A percentile compares a stretch with the other conserved stretches of the same genome.
These are phyloP conservation scores for Hypsizygus ulmarius DNA, from an alignment of 1,284 basidiomycete genomes.

Conservation along the genomic window DNA sequence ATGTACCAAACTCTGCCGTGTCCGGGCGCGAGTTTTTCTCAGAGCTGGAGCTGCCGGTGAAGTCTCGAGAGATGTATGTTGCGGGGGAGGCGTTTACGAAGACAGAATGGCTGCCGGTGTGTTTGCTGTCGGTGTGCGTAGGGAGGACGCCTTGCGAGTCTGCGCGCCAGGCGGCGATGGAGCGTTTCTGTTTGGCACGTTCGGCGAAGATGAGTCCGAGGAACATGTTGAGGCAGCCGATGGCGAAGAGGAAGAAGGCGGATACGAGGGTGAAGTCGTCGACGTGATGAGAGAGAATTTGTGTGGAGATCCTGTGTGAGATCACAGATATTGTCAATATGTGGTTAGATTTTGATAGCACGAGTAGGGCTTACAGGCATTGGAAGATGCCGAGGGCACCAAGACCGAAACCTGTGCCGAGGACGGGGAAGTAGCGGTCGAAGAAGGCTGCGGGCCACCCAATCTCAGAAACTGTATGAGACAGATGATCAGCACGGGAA, in stretches of 20 bases:
- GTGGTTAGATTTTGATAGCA: neutral
- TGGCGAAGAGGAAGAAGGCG: conserved; percentile 81
- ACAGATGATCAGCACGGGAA: conserved; percentile 1
- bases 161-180: conserved; percentile 63
- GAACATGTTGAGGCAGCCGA: conserved; percentile 82
- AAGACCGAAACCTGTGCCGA: conserved; percentile 79
- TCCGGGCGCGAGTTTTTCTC: conserved; percentile 20
- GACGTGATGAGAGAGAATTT: conserved; percentile 80
- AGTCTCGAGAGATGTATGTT: conserved; percentile 30
- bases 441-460: conserved; percentile 74
- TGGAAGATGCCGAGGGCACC: conserved; percentile 83
- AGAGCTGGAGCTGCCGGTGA: conserved; percentile 21
- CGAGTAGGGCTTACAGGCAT: conserved; percentile 53
- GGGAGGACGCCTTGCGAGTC: conserved; percentile 59
- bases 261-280: conserved; percentile 79
- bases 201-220: conserved; percentile 74
- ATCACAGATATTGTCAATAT: neutral
- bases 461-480: conserved; percentile 39
- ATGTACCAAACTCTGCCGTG: conserved; percentile 21
- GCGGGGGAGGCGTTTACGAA: conserved; percentile 41
- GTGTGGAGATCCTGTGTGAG: conserved; percentile 65
- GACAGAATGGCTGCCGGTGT: conserved; percentile 32
- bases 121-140: conserved; percentile 41
- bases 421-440: conserved; percentile 78
- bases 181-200: conserved; percentile 58